Evolutionary conservation across 176 grass and related monocot genomes (phyloP), one percentile per base, ranked within the genome.

Genomic region (Oryza glaberrima): DNA sequence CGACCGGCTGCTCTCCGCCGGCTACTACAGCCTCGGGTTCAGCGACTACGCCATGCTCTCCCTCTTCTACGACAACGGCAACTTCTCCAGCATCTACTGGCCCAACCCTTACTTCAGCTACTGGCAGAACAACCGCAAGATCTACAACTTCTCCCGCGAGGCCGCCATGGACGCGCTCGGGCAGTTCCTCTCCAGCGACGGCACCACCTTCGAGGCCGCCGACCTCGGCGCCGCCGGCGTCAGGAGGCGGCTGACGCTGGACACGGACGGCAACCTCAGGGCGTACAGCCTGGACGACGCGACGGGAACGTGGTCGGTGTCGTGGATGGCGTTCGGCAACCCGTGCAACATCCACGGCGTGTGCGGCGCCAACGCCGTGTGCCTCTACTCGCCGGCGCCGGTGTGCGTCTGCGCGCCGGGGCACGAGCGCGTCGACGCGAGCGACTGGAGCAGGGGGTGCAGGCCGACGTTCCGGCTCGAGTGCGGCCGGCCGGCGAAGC

Each of bases 31-130:
- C 61, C 87, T 90, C 0, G 81, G 82, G 12, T 95, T 92, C 82
- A 91, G 79, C 86, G 87, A 85, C 66, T 89, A 95, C 63, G 86
- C 88, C 64, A 83, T 92, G 34, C 82, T 95, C 15, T 86, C 84
- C 3, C 90, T 95, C 32, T 70, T 90, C 67, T 92, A 90, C 47
- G 90, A 92, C 82, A 78, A 84, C 34, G 45, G 80, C 43, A 79
- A 90, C 38, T 25, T 92, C 54, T 86, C 88, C 47, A 86, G 85
- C 69, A 86, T 95, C 52, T 95, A 95, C 81, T 95, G 93, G 93
- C 90, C 93, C 69, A 20, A 79, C 70, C 88, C 90, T 1, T 79
- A 80, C 75, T 41, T 20, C 22, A 86, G 56, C 52, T 58, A 88
- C 60, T 83, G 86, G 54, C 9, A 14, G 6, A 93, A 96, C 86